Conservation (phyloP, 163 green algal genomes). For the Coccomyxa subellipsoidea region DNA sequence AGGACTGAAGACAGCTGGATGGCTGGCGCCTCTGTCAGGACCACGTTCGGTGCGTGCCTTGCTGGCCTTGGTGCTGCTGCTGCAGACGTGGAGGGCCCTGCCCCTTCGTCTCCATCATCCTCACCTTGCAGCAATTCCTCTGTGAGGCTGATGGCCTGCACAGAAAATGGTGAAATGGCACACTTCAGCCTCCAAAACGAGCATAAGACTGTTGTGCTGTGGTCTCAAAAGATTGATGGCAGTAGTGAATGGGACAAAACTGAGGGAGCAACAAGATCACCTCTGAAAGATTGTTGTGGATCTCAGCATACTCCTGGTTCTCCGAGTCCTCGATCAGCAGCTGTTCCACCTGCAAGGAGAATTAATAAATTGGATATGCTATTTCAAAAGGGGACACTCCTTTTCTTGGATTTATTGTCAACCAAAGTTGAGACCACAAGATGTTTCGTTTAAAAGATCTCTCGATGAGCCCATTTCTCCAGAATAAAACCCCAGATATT, state of each 20-base stretch:
- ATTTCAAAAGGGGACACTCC: not conserved
- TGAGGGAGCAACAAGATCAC: constrained; percentile 17
- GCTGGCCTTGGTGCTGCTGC: not conserved
- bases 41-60: not conserved
- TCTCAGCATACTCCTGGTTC: constrained; percentile 74
- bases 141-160: constrained; percentile 79
- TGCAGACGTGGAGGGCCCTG: not conserved
- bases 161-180: not conserved
- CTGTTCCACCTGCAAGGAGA: constrained; percentile 60
- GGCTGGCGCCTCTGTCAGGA: constrained; percentile 4
- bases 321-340: constrained; percentile 67
- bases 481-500: too few species aligned
- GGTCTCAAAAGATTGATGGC: not conserved
- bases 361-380: not conserved
- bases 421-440: too few species aligned
- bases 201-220: not conserved
- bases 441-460: too few species aligned
- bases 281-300: constrained; percentile 74
- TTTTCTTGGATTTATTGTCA: not conserved
- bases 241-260: not conserved
- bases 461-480: too few species aligned
- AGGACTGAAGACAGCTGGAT: constrained; percentile 38
- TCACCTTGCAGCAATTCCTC: constrained; percentile 59
- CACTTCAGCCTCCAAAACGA: not conserved
- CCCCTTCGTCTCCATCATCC: not conserved